Evolutionary conservation across 2,329 filamentous ascomycete genomes (phyloP), one percentile per base, ranked within the genome.

Genomic region (Colletotrichum sp.): DNA sequence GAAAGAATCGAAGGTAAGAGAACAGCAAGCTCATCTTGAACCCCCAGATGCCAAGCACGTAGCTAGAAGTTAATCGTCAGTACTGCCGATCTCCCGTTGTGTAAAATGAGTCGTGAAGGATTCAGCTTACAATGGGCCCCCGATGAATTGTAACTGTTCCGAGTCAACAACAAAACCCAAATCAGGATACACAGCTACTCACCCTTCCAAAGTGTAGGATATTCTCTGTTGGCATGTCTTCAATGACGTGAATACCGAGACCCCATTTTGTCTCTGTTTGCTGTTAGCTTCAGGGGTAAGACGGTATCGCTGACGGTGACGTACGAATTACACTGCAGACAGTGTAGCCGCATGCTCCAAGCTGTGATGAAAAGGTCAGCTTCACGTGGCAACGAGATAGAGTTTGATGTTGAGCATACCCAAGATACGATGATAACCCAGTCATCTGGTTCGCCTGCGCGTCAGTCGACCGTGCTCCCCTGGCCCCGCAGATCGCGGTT

Each of bases 1-100:
- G 84, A 8, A 88, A 84, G 26, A 89, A 87, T 3, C 88, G 85
- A 1, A 89, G 80, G 26, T 88, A 87, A 2, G 86, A 86, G 10
- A 86, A 81, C 6, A 89, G 78, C 4, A 89, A 79, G 57, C 87
- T 83, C 28, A 88, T 80, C 70, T 89, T 89, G 80, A 89, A 89
- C 4, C 84, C 85, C 12, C 88, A 82, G 30, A 89, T 86, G 39
- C 83, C 83, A 9, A 82, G 77, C 24, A 87, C 84, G 69, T 87
- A 88, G 30, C 85, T 87, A 30, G 12, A 24, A 10, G 5, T 3
- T 77, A 6, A 67, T 32, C 69, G 13, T 77, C 12, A 63, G 64
- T 21, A 7, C 12, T 28, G 62, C 8, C 21, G 21, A 16, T 26
- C 62, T 16, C 36, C 9, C 16, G 18, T 30, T 30, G 24, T 18